Evolutionary conservation across 2,329 filamentous ascomycete species (phyloP), one percentile per base, ranked within the genome.

Genomic region (Fusarium foetens): DNA sequence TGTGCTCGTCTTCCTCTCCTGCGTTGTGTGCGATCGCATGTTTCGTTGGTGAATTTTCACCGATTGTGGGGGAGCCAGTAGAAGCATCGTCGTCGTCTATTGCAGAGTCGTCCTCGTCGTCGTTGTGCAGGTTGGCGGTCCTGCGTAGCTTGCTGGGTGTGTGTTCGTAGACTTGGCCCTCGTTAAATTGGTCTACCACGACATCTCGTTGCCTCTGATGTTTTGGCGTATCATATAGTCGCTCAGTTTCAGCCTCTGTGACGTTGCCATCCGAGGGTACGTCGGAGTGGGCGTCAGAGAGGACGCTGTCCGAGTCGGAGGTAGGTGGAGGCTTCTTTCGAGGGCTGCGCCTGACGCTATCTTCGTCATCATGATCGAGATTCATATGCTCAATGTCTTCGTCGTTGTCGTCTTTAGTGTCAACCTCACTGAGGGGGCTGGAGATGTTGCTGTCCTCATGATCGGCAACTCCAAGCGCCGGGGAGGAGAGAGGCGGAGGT

Each of bases 171-270:
- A 83, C 80, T 46, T 85, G 84, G 61, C 83, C 87, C 66, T 86
- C 85, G 61, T 86, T 86, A 78, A 86, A 88, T 71, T 85, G 84
- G 74, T 85, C 85, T 59, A 91, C 81, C 46, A 91, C 85, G 14
- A 92, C 88, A 75, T 91, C 88, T 76, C 87, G 86, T 75, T 89
- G 87, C 73, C 90, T 86, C 78, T 87, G 83, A 77, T 87, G 93
- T 70, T 90, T 89, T 23, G 95, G 94, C n/a, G 94, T 97, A 78
- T 93, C 91, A 79, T 96, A 96, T 67, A 99, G 87, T 66, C 96
- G 91, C 83, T 98, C 95, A 4, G 95, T 98, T 83, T 98, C 95
- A 38, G 95, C 95, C 82, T 98, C 95, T 7, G 95, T 92, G 80
- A 89, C 89, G 78, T 90, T 89, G 74, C 84, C 85, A 31, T 83